Percentiles rank a stretch among this genome's conserved stretches.
These are phyloP conservation scores for Periconia macrospinosa DNA, from an alignment of 2,329 filamentous ascomycete species.

Conservation along the genomic window DNA sequence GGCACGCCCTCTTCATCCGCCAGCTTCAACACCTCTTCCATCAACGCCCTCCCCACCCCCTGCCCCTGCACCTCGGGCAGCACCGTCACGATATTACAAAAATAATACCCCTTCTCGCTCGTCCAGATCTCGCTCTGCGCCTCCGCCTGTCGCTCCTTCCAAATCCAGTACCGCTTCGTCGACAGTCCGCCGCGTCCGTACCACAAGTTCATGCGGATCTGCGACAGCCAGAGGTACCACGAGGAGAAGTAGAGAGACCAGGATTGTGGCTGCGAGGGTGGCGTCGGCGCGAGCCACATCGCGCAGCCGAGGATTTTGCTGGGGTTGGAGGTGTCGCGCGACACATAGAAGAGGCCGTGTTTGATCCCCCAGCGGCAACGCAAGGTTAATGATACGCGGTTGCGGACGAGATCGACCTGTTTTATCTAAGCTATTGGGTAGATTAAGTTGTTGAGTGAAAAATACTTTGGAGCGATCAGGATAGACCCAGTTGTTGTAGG, in stretches of 20 bases:
- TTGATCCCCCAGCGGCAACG: slow-evolving; percentile 72
- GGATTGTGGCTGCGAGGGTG: slow-evolving; percentile 50
- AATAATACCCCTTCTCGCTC: slow-evolving; percentile 70
- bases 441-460: no score
- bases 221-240: slow-evolving; percentile 68
- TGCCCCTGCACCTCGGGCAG: slow-evolving; percentile 65
- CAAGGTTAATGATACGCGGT: slow-evolving; percentile 64
- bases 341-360: slow-evolving; percentile 70
- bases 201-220: slow-evolving; percentile 67
- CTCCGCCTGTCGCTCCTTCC: slow-evolving; percentile 67
- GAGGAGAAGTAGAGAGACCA: slow-evolving; percentile 66
- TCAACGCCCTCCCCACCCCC: slow-evolving; percentile 67
- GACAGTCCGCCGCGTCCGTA: slow-evolving; percentile 71
- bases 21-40: slow-evolving; percentile 63
- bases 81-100: slow-evolving; percentile 75
- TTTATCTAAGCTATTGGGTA: no score
- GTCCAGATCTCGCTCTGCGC: slow-evolving; percentile 67
- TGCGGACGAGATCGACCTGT: slow-evolving; percentile 63
- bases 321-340: slow-evolving; percentile 58
- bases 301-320: slow-evolving; percentile 66
- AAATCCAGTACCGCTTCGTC: slow-evolving; percentile 70
- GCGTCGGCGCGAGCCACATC: slow-evolving; percentile 69
- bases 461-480: slow-evolving; percentile 58
- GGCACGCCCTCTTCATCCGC: slow-evolving; percentile 66
- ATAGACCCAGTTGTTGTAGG: slow-evolving; percentile 68